These are phyloP conservation scores for Ottelia alismoides DNA, from an alignment of 106 monocot genomes.

Conservation along the genomic window DNA sequence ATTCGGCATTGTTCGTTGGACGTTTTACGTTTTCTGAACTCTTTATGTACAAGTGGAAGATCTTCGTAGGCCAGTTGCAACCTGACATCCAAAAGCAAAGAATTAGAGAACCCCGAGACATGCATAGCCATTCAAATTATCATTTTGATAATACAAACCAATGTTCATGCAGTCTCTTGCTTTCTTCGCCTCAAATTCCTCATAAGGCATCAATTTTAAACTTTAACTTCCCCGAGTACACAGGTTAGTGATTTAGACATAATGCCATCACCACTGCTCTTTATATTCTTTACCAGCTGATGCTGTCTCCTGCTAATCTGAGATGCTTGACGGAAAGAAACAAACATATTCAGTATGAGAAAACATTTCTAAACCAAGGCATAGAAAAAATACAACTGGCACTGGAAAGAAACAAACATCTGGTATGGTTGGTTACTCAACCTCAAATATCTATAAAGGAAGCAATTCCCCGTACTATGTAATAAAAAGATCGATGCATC, in stretches of 20 bases:
- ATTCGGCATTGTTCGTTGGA: constrained; percentile 20
- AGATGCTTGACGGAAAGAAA: constrained; percentile 11
- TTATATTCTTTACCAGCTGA: constrained; percentile 42
- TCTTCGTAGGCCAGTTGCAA: constrained; percentile 42
- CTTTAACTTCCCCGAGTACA: constrained; percentile 64
- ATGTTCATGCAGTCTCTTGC: constrained; percentile 35
- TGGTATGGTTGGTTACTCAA: neutral
- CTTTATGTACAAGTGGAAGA: constrained; percentile 31
- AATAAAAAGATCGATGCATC: too few relatives aligned
- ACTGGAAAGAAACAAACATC: neutral
- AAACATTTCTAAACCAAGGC: too few relatives aligned
- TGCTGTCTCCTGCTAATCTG: constrained; percentile 63
- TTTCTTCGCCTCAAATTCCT: constrained; percentile 40
- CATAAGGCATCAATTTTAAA: constrained; percentile 38
- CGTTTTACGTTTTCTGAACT: constrained; percentile 13
- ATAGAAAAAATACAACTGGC: neutral
- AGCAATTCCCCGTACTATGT: too few relatives aligned
- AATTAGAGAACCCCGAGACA: too few relatives aligned
- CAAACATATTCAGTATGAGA: neutral
- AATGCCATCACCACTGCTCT: constrained; percentile 57
- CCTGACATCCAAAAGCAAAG: constrained; percentile 34
- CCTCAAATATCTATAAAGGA: neutral
- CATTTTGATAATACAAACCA: constrained; percentile 34
- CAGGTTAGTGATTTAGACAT: constrained; percentile 37
- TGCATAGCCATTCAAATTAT: neutral